Evolutionary conservation across 2,329 filamentous ascomycete genomes (phyloP).

Genomic region (Huntiella bhutanensis): DNA sequence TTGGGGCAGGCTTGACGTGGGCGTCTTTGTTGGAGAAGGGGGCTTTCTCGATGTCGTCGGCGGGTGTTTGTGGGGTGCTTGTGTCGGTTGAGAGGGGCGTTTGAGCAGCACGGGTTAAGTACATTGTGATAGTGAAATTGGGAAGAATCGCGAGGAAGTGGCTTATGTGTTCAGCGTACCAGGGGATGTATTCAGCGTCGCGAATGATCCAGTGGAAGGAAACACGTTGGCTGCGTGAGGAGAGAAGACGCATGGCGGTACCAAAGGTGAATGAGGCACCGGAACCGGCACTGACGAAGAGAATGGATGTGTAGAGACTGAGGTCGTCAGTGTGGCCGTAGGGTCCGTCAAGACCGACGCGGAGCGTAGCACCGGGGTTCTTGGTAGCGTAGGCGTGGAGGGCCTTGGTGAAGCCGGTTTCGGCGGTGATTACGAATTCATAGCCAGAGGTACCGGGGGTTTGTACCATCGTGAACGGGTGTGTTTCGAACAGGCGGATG

Average conservation of each 20-base stretch:
- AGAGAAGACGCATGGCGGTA: constrained; percentile 21
- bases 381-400: constrained; percentile 31
- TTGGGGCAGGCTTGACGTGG: background rate
- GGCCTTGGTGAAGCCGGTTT: constrained; percentile 39
- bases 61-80: background rate
- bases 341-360: constrained; percentile 36
- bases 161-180: constrained; percentile 21
- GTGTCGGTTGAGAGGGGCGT: background rate
- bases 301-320: constrained; percentile 31
- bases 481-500: constrained; percentile 36
- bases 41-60: background rate
- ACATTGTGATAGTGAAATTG: constrained; percentile 18
- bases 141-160: constrained; percentile 16
- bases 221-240: constrained; percentile 8
- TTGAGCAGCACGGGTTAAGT: constrained; percentile 17
- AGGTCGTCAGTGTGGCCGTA: constrained; percentile 38
- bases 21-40: background rate
- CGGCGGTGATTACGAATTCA: constrained; percentile 39
- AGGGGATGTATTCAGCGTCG: constrained; percentile 19
- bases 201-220: constrained; percentile 25
- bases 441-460: constrained; percentile 13
- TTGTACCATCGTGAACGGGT: constrained; percentile 43
- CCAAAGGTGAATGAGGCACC: constrained; percentile 38
- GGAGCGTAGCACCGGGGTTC: constrained; percentile 29
- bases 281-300: constrained; percentile 42